phyloP scores from a whole-genome alignment of 2,329 filamentous ascomycete species.

The Sporothrix phasma region DNA sequence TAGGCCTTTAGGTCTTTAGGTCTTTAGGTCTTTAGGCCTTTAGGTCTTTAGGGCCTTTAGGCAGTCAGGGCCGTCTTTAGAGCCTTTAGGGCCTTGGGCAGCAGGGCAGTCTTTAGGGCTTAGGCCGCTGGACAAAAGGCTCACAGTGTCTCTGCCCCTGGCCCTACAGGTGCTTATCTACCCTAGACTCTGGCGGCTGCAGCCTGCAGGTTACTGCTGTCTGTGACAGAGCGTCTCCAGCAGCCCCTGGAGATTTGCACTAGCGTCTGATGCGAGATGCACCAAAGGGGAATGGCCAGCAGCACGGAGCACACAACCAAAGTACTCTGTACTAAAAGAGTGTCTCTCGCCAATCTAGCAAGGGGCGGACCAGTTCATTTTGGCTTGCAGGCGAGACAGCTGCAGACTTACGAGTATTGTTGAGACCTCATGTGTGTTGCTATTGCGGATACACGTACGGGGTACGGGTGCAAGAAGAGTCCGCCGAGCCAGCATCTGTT shows the following conservation, averaged over 20 bases:
- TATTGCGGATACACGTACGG: neutral
- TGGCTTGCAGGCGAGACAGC: conserved; percentile 4
- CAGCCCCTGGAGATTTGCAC: neutral
- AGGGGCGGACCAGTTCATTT: neutral
- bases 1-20: no score
- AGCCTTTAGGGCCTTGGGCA: no score
- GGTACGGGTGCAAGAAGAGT: neutral
- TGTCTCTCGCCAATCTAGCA: conserved; percentile 1
- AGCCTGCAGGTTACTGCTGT: neutral
- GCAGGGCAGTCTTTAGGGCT: neutral
- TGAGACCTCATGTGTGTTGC: no score
- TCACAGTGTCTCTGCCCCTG: neutral
- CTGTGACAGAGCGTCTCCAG: neutral
- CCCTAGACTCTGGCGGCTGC: neutral
- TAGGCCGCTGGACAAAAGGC: neutral
- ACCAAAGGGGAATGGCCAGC: neutral
- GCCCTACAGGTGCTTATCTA: no score
- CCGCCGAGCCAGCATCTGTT: neutral
- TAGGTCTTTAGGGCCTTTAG: no score
- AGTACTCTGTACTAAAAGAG: neutral
- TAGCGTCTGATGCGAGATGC: conserved; percentile 2
- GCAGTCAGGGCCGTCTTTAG: no score
- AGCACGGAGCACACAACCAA: neutral
- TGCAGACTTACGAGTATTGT: conserved; percentile 1
- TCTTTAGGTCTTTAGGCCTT: no score